A percentile compares a stretch with the other conserved stretches of the same genome.
These are phyloP conservation scores for Apiospora phragmitis DNA, from an alignment of 2,329 filamentous ascomycete genomes.

Conservation along the genomic window DNA sequence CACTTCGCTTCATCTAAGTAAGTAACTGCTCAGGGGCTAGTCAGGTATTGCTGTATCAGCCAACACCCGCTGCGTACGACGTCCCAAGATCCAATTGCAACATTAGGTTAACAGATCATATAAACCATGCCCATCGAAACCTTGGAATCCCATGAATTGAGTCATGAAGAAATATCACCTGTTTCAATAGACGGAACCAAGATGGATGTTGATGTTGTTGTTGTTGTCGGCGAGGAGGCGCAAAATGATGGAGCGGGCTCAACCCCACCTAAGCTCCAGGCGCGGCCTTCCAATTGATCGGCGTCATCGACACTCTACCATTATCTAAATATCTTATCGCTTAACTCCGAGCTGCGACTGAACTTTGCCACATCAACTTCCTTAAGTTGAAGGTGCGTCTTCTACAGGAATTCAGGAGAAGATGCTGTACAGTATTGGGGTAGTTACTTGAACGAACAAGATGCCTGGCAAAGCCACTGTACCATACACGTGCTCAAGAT, in stretches of 20 bases:
- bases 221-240: neutral
- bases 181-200: no score
- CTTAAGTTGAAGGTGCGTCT: neutral
- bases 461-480: neutral
- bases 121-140: neutral
- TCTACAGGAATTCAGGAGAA: neutral
- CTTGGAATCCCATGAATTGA: no score
- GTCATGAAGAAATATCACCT: neutral
- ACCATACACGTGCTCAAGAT: constrained; percentile 1
- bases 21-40: no score
- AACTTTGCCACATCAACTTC: neutral
- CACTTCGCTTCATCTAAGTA: no score
- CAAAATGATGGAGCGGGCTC: neutral
- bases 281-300: neutral
- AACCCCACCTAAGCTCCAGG: neutral
- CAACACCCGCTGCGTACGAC: neutral
- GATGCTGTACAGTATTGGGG: neutral
- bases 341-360: neutral
- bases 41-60: neutral
- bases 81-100: neutral
- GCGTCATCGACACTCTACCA: neutral
- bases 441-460: neutral
- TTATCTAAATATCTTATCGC: neutral
- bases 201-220: neutral
- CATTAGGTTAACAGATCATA: neutral